Evolutionary conservation across 2,329 filamentous ascomycete genomes (phyloP).

Genomic region (Calonectria multiphialidica): DNA sequence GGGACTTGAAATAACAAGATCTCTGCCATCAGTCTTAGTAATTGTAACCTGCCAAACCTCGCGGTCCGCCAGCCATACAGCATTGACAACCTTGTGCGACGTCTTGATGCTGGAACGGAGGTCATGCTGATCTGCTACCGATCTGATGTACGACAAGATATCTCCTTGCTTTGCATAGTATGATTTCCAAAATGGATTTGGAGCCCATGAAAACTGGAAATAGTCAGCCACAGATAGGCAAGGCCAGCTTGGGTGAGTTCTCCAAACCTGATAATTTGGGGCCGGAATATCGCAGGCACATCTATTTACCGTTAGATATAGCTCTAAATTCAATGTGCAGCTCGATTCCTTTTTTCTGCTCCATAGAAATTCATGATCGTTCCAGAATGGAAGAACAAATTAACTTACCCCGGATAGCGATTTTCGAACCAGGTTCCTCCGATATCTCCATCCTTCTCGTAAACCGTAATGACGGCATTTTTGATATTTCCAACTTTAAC

Average conservation of each 20-base stretch:
- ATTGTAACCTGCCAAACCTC: not conserved
- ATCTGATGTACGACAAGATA: not conserved
- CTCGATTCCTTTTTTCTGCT: too few relatives aligned
- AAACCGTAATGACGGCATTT: not conserved
- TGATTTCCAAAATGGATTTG: not conserved
- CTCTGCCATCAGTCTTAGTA: not conserved
- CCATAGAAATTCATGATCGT: too few relatives aligned
- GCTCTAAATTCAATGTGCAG: too few relatives aligned
- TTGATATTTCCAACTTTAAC: not conserved
- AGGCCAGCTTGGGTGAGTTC: too few relatives aligned
- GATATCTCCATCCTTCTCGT: not conserved
- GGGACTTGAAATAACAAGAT: not conserved
- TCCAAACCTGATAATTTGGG: not conserved
- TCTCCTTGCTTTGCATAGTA: not conserved
- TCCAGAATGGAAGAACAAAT: not conserved
- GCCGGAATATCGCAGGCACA: not conserved
- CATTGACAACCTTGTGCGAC: not conserved
- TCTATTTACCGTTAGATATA: not conserved
- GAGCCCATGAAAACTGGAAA: not conserved
- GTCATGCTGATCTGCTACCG: not conserved
- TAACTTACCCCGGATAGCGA: not conserved
- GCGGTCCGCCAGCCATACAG: not conserved
- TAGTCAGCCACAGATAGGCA: too few relatives aligned
- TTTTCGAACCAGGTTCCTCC: not conserved
- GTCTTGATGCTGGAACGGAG: not conserved